These are phyloP conservation scores for Sonneratia alba DNA, from an alignment of 345 rosid genomes.

Conservation along the genomic window DNA sequence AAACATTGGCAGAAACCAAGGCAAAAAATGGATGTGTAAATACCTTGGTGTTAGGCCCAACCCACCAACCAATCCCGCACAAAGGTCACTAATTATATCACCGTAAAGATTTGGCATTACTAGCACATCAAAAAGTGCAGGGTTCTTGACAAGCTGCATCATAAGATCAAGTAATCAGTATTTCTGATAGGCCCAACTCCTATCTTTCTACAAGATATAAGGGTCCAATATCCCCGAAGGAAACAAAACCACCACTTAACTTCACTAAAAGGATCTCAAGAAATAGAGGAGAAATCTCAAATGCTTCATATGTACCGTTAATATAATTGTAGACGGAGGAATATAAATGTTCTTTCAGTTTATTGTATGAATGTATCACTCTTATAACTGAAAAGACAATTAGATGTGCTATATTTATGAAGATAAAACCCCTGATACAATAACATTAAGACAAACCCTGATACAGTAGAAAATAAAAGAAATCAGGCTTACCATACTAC, in stretches of 20 bases:
- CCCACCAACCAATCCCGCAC: conserved; percentile 35
- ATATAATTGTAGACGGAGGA: not conserved
- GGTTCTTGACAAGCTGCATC: conserved; percentile 95
- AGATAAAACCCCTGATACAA: not conserved
- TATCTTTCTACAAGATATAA: not conserved
- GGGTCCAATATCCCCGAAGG: not conserved
- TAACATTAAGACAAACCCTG: no score
- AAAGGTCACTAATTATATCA: conserved; percentile 95
- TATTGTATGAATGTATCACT: not conserved
- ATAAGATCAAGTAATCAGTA: conserved; percentile 13
- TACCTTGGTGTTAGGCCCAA: conserved; percentile 17
- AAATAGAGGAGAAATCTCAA: not conserved
- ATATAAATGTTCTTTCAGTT: not conserved
- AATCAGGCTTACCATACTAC: not conserved
- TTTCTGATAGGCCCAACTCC: not conserved
- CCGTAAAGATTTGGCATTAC: conserved; percentile 99
- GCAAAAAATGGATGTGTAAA: not conserved
- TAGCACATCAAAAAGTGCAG: conserved; percentile 88
- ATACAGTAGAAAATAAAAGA: not conserved
- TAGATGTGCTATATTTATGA: not conserved
- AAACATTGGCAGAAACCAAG: not conserved
- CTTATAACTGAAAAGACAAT: not conserved
- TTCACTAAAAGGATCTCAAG: not conserved
- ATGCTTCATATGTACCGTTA: not conserved
- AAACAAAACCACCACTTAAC: not conserved